Base-by-base conservation (phyloP, 306 rosid genomes). In the Malus asiatica region DNA sequence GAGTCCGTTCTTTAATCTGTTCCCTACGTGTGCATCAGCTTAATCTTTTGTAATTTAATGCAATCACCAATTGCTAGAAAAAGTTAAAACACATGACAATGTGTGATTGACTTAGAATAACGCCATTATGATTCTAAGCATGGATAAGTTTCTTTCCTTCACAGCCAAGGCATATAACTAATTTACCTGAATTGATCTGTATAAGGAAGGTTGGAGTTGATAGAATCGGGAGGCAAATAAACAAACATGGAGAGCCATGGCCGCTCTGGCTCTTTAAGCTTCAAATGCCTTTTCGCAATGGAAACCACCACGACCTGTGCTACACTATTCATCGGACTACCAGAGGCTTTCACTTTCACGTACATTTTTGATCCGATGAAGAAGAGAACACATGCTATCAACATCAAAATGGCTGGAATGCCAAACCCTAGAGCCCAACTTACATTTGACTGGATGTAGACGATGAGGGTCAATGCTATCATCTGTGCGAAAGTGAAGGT, bases 401-500 rank as follows among this genome's bases (percentile, higher is more conserved):
- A 62, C 98, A 91, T 94, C 11, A 94, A 85, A 42, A 81, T 74
- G 5, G 97, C 91, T 40, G 98, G 98, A 72, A 94, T 87, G 42
- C 85, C 92, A 19, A 89, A 81, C 53, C 97, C 98, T 2, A 91
- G 10, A 30, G 91, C 84, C 97, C 98, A 94, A 73, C 91, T 94
- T 40, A 94, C 80, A 73, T 85, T 89, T 15, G 97, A 86, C 45
- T 94, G 98, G 19, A 94, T 65, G 38, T 94, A 94, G 0, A 94
- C 93, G 46, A 92, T 85, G 35, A 90, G 14, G 0, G 98, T 92
- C 29, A 86, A 59, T 4, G 93, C 86, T 6, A 90, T 73, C 91
- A 91, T 80, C 44, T 85, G 87, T 15, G 96, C 95, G 75, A 90
- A 83, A 46, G 96, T 90, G 87, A 76, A 81, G 73, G 95, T 86